A percentile compares a stretch with the other conserved stretches of the same genome.
Conservation (phyloP, 768 basidiomycete species). For the Tulasnella sp. region DNA sequence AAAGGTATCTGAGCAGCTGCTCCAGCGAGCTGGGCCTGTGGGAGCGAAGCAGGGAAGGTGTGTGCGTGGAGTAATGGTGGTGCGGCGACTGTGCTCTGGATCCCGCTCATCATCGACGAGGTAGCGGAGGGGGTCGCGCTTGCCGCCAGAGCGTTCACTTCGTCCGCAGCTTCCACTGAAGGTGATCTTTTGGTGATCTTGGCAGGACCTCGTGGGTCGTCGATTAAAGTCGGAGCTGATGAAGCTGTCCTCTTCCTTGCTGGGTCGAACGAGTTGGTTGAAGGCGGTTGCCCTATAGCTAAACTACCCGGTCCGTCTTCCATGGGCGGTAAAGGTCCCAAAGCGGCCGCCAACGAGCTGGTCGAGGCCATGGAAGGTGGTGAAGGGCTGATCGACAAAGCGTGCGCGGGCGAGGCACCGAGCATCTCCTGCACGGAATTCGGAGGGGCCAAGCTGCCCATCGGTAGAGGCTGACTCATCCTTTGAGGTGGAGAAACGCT, state of each 20-base stretch:
- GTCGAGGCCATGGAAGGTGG: background rate
- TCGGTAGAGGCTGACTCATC: background rate
- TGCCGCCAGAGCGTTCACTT: background rate
- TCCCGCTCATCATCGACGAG: background rate
- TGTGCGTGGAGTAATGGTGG: conserved; percentile 20
- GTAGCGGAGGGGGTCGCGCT: background rate
- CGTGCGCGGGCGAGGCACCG: background rate
- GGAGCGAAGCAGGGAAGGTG: conserved; percentile 10
- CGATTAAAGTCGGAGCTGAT: conserved; percentile 15
- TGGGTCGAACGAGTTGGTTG: conserved; percentile 12
- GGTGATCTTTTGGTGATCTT: conserved; percentile 22
- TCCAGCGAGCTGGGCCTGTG: background rate
- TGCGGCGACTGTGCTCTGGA: background rate
- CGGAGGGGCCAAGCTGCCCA: background rate
- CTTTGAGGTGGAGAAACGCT: conserved; percentile 18
- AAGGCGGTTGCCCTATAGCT: conserved; percentile 3
- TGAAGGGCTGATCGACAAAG: background rate
- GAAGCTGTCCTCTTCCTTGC: conserved; percentile 9
- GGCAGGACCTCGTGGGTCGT: background rate
- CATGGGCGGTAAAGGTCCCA: conserved; percentile 5
- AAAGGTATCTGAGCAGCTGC: background rate
- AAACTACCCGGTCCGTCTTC: conserved; percentile 3
- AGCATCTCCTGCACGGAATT: background rate
- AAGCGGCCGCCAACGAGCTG: background rate
- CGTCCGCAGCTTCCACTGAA: background rate